Evolutionary conservation across 1,139 yeast species (phyloP).

Genomic region (Kluyveromyces sp.): DNA sequence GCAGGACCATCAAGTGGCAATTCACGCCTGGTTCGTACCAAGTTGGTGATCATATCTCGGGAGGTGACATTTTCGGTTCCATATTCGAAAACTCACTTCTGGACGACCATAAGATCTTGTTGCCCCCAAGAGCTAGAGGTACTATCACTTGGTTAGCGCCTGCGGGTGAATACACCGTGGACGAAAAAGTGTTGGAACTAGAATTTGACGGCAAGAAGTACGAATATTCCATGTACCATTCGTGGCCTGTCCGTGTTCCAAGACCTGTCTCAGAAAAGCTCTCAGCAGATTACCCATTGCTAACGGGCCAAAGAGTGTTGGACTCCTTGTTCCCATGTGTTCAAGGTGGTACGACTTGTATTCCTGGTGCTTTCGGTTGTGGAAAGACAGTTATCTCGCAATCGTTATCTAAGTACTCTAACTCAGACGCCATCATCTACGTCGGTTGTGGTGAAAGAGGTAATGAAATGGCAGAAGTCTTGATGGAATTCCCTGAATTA

Average conservation of each 20-base stretch:
- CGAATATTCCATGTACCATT: constrained; percentile 88
- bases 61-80: constrained; percentile 95
- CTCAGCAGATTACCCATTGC: constrained; percentile 86
- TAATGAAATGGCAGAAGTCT: constrained; percentile 98
- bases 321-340: constrained; percentile 98
- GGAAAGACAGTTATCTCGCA: constrained; percentile 99
- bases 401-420: constrained; percentile 92
- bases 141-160: constrained; percentile 85
- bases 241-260: constrained; percentile 99
- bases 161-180: constrained; percentile 85
- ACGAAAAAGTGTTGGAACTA: constrained; percentile 82
- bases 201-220: constrained; percentile 86
- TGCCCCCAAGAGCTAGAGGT: constrained; percentile 99
- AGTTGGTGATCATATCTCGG: constrained; percentile 96
- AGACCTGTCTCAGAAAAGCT: constrained; percentile 95
- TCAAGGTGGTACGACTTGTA: constrained; percentile 99
- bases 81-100: constrained; percentile 89
- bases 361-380: constrained; percentile 99
- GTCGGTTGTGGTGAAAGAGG: constrained; percentile 96
- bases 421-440: constrained; percentile 91
- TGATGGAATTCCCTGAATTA: constrained; percentile 98
- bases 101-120: constrained; percentile 83
- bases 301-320: constrained; percentile 97
- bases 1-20: constrained; percentile 75
- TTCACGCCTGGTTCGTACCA: constrained; percentile 72